Evolutionary conservation across 805 yeast genomes (phyloP).

Genomic region (Candida jianshihensis): DNA sequence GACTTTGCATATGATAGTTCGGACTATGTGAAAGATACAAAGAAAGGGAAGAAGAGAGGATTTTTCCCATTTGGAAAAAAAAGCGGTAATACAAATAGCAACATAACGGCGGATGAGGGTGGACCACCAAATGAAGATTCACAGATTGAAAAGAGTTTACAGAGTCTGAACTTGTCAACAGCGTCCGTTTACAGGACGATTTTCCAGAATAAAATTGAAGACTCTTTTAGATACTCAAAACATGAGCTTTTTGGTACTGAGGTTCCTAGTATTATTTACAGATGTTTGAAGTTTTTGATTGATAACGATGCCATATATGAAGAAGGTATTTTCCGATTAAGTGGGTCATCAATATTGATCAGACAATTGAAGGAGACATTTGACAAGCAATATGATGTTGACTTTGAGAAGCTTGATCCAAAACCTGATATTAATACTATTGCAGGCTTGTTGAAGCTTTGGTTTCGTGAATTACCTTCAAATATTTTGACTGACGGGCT

Average conservation of each 20-base stretch:
- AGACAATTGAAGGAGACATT: slow-evolving; percentile 61
- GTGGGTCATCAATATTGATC: slow-evolving; percentile 80
- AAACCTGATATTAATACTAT: slow-evolving; percentile 73
- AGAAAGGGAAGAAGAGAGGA: slow-evolving; percentile 47
- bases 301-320: slow-evolving; percentile 68
- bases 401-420: slow-evolving; percentile 39
- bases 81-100: slow-evolving; percentile 16
- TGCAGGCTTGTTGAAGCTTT: slow-evolving; percentile 79
- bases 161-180: slow-evolving; percentile 22
- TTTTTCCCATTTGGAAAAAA: slow-evolving; percentile 49
- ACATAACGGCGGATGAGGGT: slow-evolving; percentile 10
- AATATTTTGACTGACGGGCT: slow-evolving; percentile 56
- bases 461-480: slow-evolving; percentile 69
- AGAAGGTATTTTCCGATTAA: slow-evolving; percentile 86
- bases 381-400: slow-evolving; percentile 62
- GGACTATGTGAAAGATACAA: slow-evolving; percentile 28
- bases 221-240: slow-evolving; percentile 46
- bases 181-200: slow-evolving; percentile 30
- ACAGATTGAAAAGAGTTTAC: slow-evolving; percentile 25
- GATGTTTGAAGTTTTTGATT: slow-evolving; percentile 66
- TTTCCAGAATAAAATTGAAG: slow-evolving; percentile 59
- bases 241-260: slow-evolving; percentile 35
- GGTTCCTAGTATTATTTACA: slow-evolving; percentile 65
- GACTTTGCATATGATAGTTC: neutral
- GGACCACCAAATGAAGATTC: slow-evolving; percentile 4